Evolutionary conservation across 2,329 filamentous ascomycete genomes (phyloP).

Genomic region (Epicoccum sorghinum): DNA sequence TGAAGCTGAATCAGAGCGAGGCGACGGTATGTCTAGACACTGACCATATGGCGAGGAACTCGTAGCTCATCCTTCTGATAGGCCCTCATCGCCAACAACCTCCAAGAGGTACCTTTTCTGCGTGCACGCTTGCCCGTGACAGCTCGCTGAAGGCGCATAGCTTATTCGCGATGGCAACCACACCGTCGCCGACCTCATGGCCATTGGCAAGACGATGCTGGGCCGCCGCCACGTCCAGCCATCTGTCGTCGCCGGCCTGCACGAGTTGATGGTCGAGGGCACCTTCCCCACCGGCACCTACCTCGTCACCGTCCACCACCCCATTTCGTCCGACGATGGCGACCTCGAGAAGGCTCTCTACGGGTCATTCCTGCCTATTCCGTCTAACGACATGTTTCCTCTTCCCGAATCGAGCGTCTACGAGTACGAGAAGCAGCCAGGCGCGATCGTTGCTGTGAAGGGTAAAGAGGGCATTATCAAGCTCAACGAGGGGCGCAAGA

Average conservation of each 20-base stretch:
- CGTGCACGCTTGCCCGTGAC: conserved; percentile 6
- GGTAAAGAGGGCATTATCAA: conserved; percentile 66
- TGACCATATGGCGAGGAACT: background rate
- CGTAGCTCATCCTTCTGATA: conserved; percentile 39
- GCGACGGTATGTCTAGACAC: conserved; percentile 65
- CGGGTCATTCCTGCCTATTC: conserved; percentile 86
- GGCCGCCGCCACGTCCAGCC: conserved; percentile 90
- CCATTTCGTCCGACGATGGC: conserved; percentile 83
- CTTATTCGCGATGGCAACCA: conserved; percentile 96
- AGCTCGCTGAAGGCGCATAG: conserved; percentile 49
- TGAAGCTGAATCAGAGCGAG: conserved; percentile 89
- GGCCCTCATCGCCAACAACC: conserved; percentile 83
- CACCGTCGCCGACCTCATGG: conserved; percentile 91
- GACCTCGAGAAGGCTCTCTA: conserved; percentile 87
- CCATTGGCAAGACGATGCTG: conserved; percentile 87
- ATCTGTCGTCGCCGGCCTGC: conserved; percentile 76
- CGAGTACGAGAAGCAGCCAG: conserved; percentile 71
- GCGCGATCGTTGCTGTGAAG: conserved; percentile 76
- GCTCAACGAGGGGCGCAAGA: conserved; percentile 75
- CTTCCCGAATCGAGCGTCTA: conserved; percentile 69
- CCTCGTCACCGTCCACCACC: conserved; percentile 91
- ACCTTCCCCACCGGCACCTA: conserved; percentile 92
- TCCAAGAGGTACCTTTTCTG: conserved; percentile 72
- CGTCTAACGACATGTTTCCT: conserved; percentile 71
- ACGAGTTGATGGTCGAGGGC: conserved; percentile 90